Evolutionary conservation across 345 rosid species (phyloP).

Genomic region (Hypericum androsaemum): DNA sequence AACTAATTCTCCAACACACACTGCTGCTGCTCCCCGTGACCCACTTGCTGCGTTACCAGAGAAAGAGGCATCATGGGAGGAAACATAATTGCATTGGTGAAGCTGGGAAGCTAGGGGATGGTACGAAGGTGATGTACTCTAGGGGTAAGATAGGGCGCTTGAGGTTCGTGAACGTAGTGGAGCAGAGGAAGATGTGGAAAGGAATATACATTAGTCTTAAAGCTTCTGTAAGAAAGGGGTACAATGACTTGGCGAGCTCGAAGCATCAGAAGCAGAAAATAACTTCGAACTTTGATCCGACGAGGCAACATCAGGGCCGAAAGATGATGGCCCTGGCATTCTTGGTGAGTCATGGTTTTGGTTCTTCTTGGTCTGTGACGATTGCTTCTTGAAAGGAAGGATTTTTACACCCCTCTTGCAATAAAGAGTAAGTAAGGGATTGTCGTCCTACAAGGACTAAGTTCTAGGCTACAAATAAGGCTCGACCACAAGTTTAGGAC

Average conservation of each 20-base stretch:
- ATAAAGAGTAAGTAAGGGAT: too few relatives aligned
- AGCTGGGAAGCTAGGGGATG: constrained; percentile 9
- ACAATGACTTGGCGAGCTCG: constrained; percentile 31
- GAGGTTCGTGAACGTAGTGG: constrained; percentile 47
- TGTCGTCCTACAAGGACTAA: too few relatives aligned
- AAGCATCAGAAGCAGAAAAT: constrained; percentile 32
- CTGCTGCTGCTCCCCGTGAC: too few relatives aligned
- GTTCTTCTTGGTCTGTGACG: too few relatives aligned
- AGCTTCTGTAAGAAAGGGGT: constrained; percentile 38
- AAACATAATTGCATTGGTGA: constrained; percentile 15
- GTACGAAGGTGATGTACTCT: constrained; percentile 31
- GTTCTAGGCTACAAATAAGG: too few relatives aligned
- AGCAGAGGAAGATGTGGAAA: constrained; percentile 61
- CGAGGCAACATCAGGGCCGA: constrained; percentile 10
- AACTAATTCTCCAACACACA: too few relatives aligned
- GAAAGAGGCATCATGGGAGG: constrained; percentile 23
- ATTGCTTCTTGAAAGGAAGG: too few relatives aligned
- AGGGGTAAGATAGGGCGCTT: constrained; percentile 58
- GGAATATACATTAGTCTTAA: constrained; percentile 41
- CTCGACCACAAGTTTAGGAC: too few relatives aligned
- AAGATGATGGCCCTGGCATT: constrained; percentile 19
- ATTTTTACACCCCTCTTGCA: too few relatives aligned
- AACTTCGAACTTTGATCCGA: constrained; percentile 18
- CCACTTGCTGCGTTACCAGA: constrained; percentile 30
- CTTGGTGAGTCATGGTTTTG: constrained; percentile 27